Evolutionary conservation across 1,284 basidiomycete species (phyloP).

Genomic region (Marasmius tenuissimus): DNA sequence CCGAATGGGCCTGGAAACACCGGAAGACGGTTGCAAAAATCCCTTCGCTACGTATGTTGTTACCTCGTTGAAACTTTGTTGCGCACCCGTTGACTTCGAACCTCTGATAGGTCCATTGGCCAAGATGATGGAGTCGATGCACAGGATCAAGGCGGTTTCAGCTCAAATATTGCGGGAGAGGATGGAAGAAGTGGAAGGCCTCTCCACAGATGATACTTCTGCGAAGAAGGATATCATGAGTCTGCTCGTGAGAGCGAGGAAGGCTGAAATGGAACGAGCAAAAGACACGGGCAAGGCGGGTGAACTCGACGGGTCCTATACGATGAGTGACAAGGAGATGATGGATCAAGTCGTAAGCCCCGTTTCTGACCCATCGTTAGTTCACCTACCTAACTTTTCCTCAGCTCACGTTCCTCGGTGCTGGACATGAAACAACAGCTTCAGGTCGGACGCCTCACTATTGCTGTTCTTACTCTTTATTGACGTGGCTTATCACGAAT

Average conservation of each 20-base stretch:
- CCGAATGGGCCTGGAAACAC: conserved; percentile 38
- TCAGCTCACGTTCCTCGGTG: conserved; percentile 49
- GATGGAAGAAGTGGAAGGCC: conserved; percentile 28
- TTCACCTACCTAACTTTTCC: neutral
- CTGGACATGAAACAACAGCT: conserved; percentile 54
- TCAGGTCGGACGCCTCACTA: conserved; percentile 26
- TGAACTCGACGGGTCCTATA: conserved; percentile 24
- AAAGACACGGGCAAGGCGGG: conserved; percentile 2
- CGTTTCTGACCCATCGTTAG: neutral
- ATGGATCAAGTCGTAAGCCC: conserved; percentile 48
- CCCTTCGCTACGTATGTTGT: conserved; percentile 23
- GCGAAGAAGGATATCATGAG: conserved; percentile 52
- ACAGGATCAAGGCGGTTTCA: conserved; percentile 41
- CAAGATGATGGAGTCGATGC: conserved; percentile 38
- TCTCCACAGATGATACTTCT: conserved; percentile 28
- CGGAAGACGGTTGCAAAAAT: conserved; percentile 30
- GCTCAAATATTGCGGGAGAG: conserved; percentile 39
- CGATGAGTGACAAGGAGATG: conserved; percentile 46
- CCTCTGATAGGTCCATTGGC: conserved; percentile 22
- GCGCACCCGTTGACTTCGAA: neutral
- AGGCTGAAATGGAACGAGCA: conserved; percentile 28
- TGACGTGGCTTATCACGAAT: neutral
- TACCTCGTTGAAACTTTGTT: neutral
- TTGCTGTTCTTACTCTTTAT: neutral
- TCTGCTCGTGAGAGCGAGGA: conserved; percentile 43